Conservation (phyloP, 805 yeast species). For the Candida vaughaniae region DNA sequence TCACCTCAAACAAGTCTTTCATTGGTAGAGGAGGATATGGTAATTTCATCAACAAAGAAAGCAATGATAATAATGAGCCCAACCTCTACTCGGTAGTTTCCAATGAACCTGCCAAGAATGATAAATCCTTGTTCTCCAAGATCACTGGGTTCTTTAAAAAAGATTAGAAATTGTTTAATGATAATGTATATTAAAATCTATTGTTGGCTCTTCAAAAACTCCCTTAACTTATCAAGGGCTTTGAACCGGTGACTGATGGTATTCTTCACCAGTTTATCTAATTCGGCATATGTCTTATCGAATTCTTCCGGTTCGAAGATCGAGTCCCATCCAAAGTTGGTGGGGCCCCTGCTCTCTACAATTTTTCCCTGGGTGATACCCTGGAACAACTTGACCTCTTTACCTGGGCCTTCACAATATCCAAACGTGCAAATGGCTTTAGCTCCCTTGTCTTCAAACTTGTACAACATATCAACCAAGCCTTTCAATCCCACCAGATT, state of each 20-base stretch:
- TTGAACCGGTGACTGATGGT: conserved; percentile 81
- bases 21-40: conserved; percentile 71
- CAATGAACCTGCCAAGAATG: conserved; percentile 25
- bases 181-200: conserved; percentile 1
- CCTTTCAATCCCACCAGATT: conserved; percentile 72
- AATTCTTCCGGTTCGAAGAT: conserved; percentile 81
- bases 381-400: conserved; percentile 73
- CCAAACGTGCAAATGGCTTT: conserved; percentile 92
- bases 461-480: conserved; percentile 71
- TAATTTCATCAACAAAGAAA: conserved; percentile 43
- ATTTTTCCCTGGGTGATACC: conserved; percentile 82
- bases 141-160: conserved; percentile 21
- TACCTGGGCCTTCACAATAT: conserved; percentile 78
- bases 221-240: conserved; percentile 73
- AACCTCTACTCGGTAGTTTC: conserved; percentile 37
- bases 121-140: conserved; percentile 43
- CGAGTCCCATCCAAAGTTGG: conserved; percentile 93
- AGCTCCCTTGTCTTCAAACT: conserved; percentile 82
- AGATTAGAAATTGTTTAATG: neutral
- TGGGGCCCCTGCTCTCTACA: conserved; percentile 75
- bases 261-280: conserved; percentile 76
- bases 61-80: conserved; percentile 9
- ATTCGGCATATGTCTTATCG: conserved; percentile 75
- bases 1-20: conserved; percentile 45
- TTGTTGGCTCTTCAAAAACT: conserved; percentile 35